Evolutionary conservation across 805 yeast genomes (phyloP).

Genomic region (Pichia scutulata): DNA sequence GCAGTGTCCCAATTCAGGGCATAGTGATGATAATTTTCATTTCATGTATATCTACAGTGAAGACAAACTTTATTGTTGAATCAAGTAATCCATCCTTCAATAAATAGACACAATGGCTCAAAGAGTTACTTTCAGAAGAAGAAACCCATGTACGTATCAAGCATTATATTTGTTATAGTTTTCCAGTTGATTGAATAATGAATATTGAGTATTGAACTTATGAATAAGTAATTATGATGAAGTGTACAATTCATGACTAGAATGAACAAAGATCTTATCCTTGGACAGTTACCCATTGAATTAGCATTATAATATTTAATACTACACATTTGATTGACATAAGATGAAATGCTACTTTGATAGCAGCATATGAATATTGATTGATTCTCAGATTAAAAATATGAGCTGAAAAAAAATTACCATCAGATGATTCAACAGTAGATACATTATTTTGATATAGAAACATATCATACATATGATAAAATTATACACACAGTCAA

Average conservation of each 20-base stretch:
- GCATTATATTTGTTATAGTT: no score
- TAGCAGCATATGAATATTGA: no score
- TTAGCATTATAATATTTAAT: no score
- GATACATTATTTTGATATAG: no score
- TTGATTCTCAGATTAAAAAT: no score
- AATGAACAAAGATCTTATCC: neutral
- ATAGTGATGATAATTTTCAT: neutral
- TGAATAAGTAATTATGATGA: neutral
- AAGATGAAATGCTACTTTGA: no score
- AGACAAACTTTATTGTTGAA: neutral
- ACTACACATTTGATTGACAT: no score
- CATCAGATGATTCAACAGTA: no score
- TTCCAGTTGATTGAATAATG: neutral
- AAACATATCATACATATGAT: no score
- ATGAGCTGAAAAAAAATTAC: no score
- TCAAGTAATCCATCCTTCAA: conserved; percentile 6
- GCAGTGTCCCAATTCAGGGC: neutral
- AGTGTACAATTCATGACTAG: neutral
- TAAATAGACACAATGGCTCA: conserved; percentile 69
- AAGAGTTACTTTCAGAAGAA: conserved; percentile 98
- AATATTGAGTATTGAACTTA: neutral
- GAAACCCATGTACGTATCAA: conserved; percentile 89
- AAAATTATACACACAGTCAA: no score
- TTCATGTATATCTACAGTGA: neutral
- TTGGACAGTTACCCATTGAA: no score